Evolutionary conservation across 805 yeast species (phyloP).

Genomic region (Ogataea degrootiae): DNA sequence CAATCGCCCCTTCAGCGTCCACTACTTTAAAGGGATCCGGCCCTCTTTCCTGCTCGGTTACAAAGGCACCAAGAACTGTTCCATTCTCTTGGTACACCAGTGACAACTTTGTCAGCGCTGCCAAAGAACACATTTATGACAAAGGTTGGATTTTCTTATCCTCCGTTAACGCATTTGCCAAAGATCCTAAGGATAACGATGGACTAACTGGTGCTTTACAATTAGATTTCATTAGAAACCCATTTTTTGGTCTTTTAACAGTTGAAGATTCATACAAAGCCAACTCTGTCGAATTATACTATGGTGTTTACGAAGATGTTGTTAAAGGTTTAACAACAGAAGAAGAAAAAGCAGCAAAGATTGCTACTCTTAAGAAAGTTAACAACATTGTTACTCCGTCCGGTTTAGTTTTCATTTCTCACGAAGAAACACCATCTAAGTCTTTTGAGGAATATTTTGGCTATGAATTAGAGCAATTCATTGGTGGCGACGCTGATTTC

Average conservation of each 20-base stretch:
- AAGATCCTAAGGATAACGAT: conserved; percentile 12
- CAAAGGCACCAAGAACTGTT: conserved; percentile 12
- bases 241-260: conserved; percentile 24
- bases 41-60: too few relatives aligned
- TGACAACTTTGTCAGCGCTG: conserved; percentile 19
- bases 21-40: too few relatives aligned
- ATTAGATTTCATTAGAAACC: conserved; percentile 21
- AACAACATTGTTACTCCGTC: conserved; percentile 19
- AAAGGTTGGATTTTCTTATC: conserved; percentile 28
- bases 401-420: conserved; percentile 25
- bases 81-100: conserved; percentile 27
- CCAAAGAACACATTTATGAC: conserved; percentile 19
- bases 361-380: conserved; percentile 17
- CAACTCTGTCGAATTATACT: conserved; percentile 15
- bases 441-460: conserved; percentile 18
- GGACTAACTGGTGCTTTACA: conserved; percentile 20
- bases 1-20: too few relatives aligned
- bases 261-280: conserved; percentile 20
- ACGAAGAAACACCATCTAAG: conserved; percentile 17
- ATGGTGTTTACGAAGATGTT: conserved; percentile 22
- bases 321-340: conserved; percentile 7
- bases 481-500: conserved; percentile 15
- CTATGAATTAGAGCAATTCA: conserved; percentile 17
- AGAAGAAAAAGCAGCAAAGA: conserved; percentile 8
- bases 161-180: conserved; percentile 16